These are phyloP conservation scores for Yamadazyma epiphylla DNA, from an alignment of 1,139 yeast genomes.

Conservation along the genomic window DNA sequence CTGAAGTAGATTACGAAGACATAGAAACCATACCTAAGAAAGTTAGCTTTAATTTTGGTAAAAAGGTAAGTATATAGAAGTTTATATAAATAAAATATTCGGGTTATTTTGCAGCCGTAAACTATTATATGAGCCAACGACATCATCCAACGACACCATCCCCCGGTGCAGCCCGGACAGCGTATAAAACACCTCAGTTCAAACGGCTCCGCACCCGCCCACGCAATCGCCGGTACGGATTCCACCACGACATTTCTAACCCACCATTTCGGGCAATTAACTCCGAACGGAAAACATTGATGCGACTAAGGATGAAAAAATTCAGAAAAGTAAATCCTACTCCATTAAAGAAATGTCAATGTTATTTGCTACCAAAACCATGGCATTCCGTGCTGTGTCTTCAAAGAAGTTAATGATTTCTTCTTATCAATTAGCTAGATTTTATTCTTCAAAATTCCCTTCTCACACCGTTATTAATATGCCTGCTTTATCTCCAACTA, in stretches of 20 bases:
- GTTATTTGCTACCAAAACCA: not conserved
- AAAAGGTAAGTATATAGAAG: not conserved
- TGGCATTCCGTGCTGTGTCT: not conserved
- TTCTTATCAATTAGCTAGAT: conserved; percentile 20
- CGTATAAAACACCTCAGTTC: too few species aligned
- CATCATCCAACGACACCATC: too few species aligned
- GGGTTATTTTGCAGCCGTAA: conserved; percentile 1
- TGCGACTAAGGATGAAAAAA: conserved; percentile 10
- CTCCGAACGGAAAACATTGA: conserved; percentile 13
- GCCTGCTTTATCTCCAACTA: conserved; percentile 97
- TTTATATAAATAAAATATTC: too few species aligned
- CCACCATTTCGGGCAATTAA: conserved; percentile 6
- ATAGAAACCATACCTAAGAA: conserved; percentile 18
- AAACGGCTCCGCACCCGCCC: conserved; percentile 1
- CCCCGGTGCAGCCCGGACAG: too few species aligned
- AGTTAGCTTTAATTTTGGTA: conserved; percentile 1
- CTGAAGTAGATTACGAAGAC: conserved; percentile 38
- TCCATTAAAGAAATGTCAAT: not conserved
- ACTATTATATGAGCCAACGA: too few species aligned
- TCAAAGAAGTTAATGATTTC: conserved; percentile 11
- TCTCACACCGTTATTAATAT: conserved; percentile 70
- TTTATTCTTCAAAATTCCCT: conserved; percentile 51
- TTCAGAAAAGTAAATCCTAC: not conserved
- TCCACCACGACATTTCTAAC: not conserved
- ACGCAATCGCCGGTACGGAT: conserved; percentile 1